These are phyloP conservation scores for Pestalotiopsis sp. DNA, from an alignment of 2,329 filamentous ascomycete genomes.

Conservation along the genomic window DNA sequence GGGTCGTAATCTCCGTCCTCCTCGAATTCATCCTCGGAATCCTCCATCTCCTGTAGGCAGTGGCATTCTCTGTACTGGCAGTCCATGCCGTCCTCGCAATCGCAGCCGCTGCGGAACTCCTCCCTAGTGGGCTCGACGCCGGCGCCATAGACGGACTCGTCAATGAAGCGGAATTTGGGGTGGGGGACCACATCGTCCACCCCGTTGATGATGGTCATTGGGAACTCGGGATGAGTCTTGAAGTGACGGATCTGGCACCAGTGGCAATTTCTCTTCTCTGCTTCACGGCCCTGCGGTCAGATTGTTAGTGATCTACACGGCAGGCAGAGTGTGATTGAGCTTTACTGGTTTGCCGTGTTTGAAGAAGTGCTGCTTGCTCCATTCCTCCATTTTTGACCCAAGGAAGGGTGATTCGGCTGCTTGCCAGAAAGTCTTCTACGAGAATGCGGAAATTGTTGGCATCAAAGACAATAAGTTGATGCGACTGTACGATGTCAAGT, in stretches of 20 bases:
- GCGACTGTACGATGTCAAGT: too few species aligned
- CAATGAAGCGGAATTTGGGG: constrained; percentile 69
- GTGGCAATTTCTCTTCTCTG: constrained; percentile 53
- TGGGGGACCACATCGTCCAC: constrained; percentile 60
- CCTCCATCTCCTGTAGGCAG: constrained; percentile 59
- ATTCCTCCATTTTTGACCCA: neutral
- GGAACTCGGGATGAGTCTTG: constrained; percentile 46
- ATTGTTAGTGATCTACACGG: neutral
- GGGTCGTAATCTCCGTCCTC: constrained; percentile 51
- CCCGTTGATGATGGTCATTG: constrained; percentile 67
- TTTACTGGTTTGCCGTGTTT: constrained; percentile 4
- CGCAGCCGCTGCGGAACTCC: constrained; percentile 70
- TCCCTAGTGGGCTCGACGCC: constrained; percentile 63
- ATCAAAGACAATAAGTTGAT: neutral
- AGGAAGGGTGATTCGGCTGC: neutral
- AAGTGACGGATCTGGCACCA: constrained; percentile 64
- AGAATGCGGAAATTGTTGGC: neutral
- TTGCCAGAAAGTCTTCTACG: neutral
- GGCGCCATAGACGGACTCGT: constrained; percentile 58
- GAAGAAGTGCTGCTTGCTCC: constrained; percentile 9
- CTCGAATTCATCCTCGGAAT: constrained; percentile 45
- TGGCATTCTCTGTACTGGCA: constrained; percentile 71
- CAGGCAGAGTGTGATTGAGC: neutral
- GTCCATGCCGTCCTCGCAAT: constrained; percentile 61
- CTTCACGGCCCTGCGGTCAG: constrained; percentile 32